phyloP scores from a whole-genome alignment of 2,329 filamentous ascomycete species.

The Decorospora gaudefroyi region DNA sequence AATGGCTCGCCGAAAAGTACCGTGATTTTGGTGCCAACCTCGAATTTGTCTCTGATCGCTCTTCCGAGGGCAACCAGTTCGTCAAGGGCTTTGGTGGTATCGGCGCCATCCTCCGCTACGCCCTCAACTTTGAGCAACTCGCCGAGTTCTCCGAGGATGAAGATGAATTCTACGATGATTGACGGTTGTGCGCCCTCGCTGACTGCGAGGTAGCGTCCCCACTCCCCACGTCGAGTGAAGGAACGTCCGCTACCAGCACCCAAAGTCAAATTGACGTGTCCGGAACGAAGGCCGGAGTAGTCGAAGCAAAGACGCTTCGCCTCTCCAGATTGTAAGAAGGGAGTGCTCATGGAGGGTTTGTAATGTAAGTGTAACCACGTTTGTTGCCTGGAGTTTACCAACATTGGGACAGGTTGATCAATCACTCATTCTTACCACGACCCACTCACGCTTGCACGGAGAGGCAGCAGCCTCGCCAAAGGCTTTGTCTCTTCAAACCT shows the following conservation, averaged over 20 bases:
- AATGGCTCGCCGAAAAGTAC: constrained; percentile 99
- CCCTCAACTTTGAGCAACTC: constrained; percentile 99
- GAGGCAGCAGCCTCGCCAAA: constrained; percentile 35
- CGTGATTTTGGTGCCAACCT: constrained; percentile 95
- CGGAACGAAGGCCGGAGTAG: constrained; percentile 35
- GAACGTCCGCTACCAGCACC: constrained; percentile 57
- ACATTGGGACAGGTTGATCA: constrained; percentile 36
- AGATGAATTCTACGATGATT: constrained; percentile 90
- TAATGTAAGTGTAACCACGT: constrained; percentile 30
- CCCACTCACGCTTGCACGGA: constrained; percentile 45
- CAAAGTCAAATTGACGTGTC: constrained; percentile 42
- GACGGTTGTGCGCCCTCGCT: constrained; percentile 87
- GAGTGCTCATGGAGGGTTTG: constrained; percentile 45
- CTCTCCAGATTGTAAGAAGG: constrained; percentile 50
- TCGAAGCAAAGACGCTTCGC: constrained; percentile 42
- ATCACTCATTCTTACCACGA: constrained; percentile 45
- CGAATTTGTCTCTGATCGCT: constrained; percentile 97
- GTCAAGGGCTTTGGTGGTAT: constrained; percentile 99
- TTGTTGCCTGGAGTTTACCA: constrained; percentile 4
- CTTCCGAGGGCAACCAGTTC: constrained; percentile 98
- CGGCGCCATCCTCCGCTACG: constrained; percentile 95
- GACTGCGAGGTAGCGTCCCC: constrained; percentile 81
- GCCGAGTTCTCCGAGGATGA: constrained; percentile 81
- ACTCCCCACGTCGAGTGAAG: constrained; percentile 57
- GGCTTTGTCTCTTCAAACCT: constrained; percentile 18